Conservation (phyloP, 192 early-diverging fungal species). For the Rhizophagus sp. region DNA sequence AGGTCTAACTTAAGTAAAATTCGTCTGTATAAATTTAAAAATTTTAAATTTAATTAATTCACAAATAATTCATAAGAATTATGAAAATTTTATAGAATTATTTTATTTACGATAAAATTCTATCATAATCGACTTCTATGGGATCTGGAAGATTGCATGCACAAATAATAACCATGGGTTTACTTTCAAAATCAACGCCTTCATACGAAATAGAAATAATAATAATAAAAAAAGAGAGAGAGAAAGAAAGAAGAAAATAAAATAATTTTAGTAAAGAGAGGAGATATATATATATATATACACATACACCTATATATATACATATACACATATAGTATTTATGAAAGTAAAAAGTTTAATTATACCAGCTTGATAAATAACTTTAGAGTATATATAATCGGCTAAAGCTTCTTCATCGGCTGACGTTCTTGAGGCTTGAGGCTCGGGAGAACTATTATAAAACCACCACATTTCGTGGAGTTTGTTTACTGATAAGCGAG, state of each 20-base stretch:
- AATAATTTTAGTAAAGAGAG: too few relatives aligned
- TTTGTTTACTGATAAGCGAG: background rate
- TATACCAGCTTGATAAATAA: slow-evolving; percentile 35
- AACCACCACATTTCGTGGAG: slow-evolving; percentile 19
- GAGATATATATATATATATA: too few relatives aligned
- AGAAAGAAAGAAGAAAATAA: too few relatives aligned
- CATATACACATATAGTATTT: too few relatives aligned
- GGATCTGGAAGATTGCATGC: slow-evolving; percentile 89
- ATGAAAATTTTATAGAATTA: slow-evolving; percentile 35
- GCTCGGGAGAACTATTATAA: background rate
- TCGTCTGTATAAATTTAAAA: slow-evolving; percentile 22
- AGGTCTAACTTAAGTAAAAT: slow-evolving; percentile 68
- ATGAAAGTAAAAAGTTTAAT: background rate
- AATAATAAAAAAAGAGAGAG: background rate
- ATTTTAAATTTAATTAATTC: background rate
- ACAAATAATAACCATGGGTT: slow-evolving; percentile 80
- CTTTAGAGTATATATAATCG: slow-evolving; percentile 28
- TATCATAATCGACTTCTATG: slow-evolving; percentile 78
- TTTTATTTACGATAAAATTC: slow-evolving; percentile 66
- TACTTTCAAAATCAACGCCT: slow-evolving; percentile 85
- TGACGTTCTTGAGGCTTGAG: background rate
- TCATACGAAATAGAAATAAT: background rate
- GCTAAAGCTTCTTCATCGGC: slow-evolving; percentile 30
- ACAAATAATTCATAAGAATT: background rate
- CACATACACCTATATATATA: too few relatives aligned